These are phyloP conservation scores for Penicillium roqueforti DNA, from an alignment of 495 filamentous ascomycete genomes.

Conservation along the genomic window DNA sequence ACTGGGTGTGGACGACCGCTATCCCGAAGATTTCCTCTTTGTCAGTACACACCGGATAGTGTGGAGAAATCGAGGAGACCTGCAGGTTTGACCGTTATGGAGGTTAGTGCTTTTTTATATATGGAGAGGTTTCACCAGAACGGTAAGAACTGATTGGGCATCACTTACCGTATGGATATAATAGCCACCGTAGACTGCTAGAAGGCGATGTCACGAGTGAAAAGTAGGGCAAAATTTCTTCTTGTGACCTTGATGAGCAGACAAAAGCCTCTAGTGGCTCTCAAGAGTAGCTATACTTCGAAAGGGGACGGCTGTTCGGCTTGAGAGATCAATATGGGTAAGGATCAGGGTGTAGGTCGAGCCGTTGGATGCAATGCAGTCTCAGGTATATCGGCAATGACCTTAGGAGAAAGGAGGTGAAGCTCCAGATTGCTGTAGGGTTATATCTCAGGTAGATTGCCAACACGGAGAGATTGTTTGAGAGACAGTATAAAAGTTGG, in stretches of 20 bases:
- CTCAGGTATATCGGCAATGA: conserved; percentile 16
- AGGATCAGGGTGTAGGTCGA: conserved; percentile 3
- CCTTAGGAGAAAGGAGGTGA: neutral
- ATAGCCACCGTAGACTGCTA: neutral
- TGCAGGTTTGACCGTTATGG: conserved; percentile 25
- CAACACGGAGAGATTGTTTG: conserved; percentile 3
- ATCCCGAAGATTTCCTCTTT: conserved; percentile 10
- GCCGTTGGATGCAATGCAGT: conserved; percentile 26
- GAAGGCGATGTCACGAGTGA: neutral
- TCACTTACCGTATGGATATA: conserved; percentile 7
- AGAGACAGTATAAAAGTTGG: neutral
- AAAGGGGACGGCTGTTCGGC: neutral
- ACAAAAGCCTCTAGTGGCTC: neutral
- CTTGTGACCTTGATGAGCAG: neutral
- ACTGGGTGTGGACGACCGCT: conserved; percentile 26
- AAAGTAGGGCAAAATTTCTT: neutral
- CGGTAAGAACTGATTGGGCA: conserved; percentile 6
- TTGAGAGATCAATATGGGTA: neutral
- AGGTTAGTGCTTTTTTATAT: conserved; percentile 17
- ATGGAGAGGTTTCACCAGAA: conserved; percentile 30
- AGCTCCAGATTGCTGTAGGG: neutral
- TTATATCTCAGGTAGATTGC: neutral
- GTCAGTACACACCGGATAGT: conserved; percentile 16
- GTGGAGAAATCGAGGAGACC: conserved; percentile 21
- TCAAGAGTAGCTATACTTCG: neutral